phyloP scores from a whole-genome alignment of 352 stramenopile species.

The Pythium folliculosum region DNA sequence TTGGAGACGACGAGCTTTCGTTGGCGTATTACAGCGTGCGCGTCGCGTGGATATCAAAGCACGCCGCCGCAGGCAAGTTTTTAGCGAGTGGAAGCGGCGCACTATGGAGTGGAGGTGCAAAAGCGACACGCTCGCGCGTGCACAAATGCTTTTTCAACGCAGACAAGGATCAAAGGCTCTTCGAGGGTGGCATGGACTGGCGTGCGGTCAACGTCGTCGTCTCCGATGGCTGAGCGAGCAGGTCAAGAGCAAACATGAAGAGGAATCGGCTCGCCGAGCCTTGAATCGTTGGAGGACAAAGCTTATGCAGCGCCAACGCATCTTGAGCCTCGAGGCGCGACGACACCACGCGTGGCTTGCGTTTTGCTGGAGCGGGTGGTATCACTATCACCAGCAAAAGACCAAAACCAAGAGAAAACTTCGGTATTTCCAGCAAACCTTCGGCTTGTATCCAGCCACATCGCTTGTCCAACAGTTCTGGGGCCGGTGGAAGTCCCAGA shows the following conservation, averaged over 20 bases:
- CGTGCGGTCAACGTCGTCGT: background rate
- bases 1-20: constrained; percentile 4
- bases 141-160: background rate
- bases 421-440: constrained; percentile 39
- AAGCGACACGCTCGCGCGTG: background rate
- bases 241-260: background rate
- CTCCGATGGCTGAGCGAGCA: background rate
- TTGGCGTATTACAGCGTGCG: background rate
- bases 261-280: background rate
- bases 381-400: constrained; percentile 3
- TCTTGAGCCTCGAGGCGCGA: background rate
- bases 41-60: background rate
- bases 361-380: constrained; percentile 19
- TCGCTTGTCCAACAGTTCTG: constrained; percentile 34
- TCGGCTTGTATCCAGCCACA: constrained; percentile 34
- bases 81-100: constrained; percentile 1
- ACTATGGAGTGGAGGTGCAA: background rate
- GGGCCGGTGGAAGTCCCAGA: constrained; percentile 33
- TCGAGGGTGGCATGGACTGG: background rate
- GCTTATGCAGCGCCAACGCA: background rate
- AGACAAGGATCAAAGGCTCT: background rate
- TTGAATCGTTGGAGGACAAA: background rate
- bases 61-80: background rate
- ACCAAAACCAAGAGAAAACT: constrained; percentile 38
- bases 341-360: constrained; percentile 7